Evolutionary conservation across 257 asterid genomes (phyloP), one percentile per base, ranked within the genome.

Genomic region (Sherardia arvensis): DNA sequence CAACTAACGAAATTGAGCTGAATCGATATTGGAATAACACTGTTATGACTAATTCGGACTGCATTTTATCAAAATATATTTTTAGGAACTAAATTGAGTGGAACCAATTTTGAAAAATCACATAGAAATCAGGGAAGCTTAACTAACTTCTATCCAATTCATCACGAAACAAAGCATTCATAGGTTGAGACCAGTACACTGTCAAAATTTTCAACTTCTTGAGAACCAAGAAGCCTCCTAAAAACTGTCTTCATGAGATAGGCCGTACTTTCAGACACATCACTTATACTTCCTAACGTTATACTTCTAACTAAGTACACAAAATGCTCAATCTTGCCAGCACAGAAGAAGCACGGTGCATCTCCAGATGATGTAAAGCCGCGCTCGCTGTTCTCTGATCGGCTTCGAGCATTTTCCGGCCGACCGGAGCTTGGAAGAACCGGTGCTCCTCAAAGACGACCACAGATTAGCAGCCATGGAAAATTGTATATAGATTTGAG

Each of bases 361-460:
- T 75, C 88, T 76, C 97, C 97, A 90, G 18, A 84, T 76, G 73
- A 90, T 90, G 71, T 90, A 90, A 30, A 90, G 80, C 57, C 95
- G 87, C 5, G 95, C 90, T 68, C 83, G 81, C 1, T 85, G 91
- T 65, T 83, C 85, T 26, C 94, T 64, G 8, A 88, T 71, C 58
- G 86, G 95, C 87, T 91, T 87, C 20, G 94, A 80, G 56, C 91
- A 76, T n/a, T 81, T 76, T 33, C 80, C 87, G 5, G 26, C 65
- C 2, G 90, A 71, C 51, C 86, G 53, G 36, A 81, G 76, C 55
- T 80, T 88, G 25, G 89, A 79, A 69, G 87, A 78, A 67, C 88
- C 51, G 51, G 51, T 70, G 57, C 79, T 80, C 43, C 62, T 28
- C 22, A 58, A 29, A 4, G 71, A 40, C 1, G 75, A 67, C 22